These are phyloP conservation scores for Yarrowia hollandica DNA, from an alignment of 805 yeast species.

Conservation along the genomic window DNA sequence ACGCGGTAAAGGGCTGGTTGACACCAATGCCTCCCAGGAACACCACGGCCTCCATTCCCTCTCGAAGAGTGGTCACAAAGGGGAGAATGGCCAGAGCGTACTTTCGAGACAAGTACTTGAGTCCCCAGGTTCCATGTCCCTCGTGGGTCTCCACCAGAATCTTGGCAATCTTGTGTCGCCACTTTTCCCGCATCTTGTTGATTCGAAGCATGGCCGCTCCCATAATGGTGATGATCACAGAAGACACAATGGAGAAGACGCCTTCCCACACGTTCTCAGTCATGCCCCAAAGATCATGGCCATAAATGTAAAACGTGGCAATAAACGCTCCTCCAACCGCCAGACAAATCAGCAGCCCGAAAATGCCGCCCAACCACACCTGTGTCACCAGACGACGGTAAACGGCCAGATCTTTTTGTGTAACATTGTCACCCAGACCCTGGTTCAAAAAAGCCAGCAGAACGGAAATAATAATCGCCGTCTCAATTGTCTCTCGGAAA, in stretches of 20 bases:
- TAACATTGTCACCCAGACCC: slow-evolving; percentile 50
- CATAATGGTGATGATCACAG: slow-evolving; percentile 83
- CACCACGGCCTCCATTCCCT: slow-evolving; percentile 95
- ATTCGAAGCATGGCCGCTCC: slow-evolving; percentile 94
- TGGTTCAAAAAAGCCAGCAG: slow-evolving; percentile 86
- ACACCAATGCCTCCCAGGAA: slow-evolving; percentile 96
- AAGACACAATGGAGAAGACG: slow-evolving; percentile 70
- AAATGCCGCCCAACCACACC: slow-evolving; percentile 77
- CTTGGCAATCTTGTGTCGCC: slow-evolving; percentile 62
- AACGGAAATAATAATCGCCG: slow-evolving; percentile 84
- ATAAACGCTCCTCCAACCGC: slow-evolving; percentile 73
- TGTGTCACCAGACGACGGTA: slow-evolving; percentile 60
- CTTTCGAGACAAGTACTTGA: slow-evolving; percentile 42
- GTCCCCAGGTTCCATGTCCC: slow-evolving; percentile 50
- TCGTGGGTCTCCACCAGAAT: slow-evolving; percentile 39
- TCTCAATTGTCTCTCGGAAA: slow-evolving; percentile 90
- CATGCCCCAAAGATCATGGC: slow-evolving; percentile 81
- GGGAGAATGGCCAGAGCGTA: slow-evolving; percentile 90
- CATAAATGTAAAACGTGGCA: slow-evolving; percentile 67
- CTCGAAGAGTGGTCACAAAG: slow-evolving; percentile 87
- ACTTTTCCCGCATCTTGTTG: slow-evolving; percentile 80
- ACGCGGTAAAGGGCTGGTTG: slow-evolving; percentile 61
- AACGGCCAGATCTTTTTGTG: slow-evolving; percentile 41
- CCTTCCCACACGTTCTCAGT: slow-evolving; percentile 94
- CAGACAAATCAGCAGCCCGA: slow-evolving; percentile 69